A percentile compares a stretch with the other conserved stretches of the same genome.
Conservation (phyloP, 495 filamentous ascomycete genomes). For the Aspergillus haitiensis region DNA sequence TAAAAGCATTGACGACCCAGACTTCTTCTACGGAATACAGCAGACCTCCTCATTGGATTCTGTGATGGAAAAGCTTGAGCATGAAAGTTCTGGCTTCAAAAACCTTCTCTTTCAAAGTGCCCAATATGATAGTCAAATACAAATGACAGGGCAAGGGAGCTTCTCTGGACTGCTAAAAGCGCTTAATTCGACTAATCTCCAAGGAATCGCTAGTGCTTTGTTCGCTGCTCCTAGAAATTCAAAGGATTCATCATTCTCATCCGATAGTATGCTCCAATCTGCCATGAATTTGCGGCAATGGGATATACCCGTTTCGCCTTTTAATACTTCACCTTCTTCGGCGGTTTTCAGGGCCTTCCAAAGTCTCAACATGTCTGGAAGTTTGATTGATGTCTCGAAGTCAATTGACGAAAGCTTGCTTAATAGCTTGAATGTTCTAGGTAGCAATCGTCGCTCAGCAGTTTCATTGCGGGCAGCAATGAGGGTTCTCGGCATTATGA, state of each 20-base stretch:
- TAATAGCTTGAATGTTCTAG: conserved; percentile 59
- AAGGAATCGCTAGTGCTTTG: conserved; percentile 50
- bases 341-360: conserved; percentile 80
- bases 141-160: conserved; percentile 52
- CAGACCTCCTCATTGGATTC: conserved; percentile 72
- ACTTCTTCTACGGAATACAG: conserved; percentile 92
- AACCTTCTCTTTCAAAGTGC: conserved; percentile 89
- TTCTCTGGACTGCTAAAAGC: conserved; percentile 45
- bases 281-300: conserved; percentile 87
- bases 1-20: conserved; percentile 89
- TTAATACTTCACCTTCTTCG: conserved; percentile 59
- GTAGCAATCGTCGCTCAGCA: conserved; percentile 54
- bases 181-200: conserved; percentile 47
- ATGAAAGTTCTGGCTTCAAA: conserved; percentile 84
- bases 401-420: conserved; percentile 66
- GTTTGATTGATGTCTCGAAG: conserved; percentile 47
- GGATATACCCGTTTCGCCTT: conserved; percentile 76
- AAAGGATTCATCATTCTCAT: conserved; percentile 40
- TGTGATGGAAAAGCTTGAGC: conserved; percentile 81
- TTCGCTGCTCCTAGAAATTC: conserved; percentile 30
- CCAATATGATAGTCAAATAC: conserved; percentile 82
- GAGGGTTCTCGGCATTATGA: conserved; percentile 71
- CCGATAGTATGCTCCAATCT: conserved; percentile 73
- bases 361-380: conserved; percentile 65
- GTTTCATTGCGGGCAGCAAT: conserved; percentile 63